phyloP scores from a whole-genome alignment of 2,329 filamentous ascomycete species.

The Fusarium sublunatum region DNA sequence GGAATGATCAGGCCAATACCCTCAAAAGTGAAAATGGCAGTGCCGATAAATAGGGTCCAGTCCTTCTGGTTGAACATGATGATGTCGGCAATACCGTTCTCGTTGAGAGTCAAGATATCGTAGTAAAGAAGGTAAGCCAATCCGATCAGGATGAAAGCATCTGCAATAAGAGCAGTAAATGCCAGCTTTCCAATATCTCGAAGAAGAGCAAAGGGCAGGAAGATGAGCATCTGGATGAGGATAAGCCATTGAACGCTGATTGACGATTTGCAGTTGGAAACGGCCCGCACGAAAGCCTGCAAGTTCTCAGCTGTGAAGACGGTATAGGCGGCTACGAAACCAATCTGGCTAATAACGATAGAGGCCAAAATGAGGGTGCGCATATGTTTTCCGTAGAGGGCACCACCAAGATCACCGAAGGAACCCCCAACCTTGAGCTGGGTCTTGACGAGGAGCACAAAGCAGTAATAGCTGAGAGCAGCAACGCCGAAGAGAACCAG shows the following conservation, averaged over 20 bases:
- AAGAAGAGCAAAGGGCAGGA: slow-evolving; percentile 91
- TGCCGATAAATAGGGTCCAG: slow-evolving; percentile 98
- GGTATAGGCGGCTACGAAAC: slow-evolving; percentile 94
- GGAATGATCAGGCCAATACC: slow-evolving; percentile 98
- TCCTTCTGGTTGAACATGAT: slow-evolving; percentile 88
- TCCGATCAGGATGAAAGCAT: slow-evolving; percentile 92
- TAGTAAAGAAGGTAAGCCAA: slow-evolving; percentile 96
- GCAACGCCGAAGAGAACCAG: slow-evolving; percentile 88
- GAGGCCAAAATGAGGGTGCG: slow-evolving; percentile 86
- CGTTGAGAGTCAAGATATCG: slow-evolving; percentile 84
- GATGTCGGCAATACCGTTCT: slow-evolving; percentile 84
- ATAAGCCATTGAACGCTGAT: slow-evolving; percentile 93
- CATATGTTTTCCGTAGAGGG: slow-evolving; percentile 92
- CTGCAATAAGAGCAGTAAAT: slow-evolving; percentile 91
- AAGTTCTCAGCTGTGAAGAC: slow-evolving; percentile 97
- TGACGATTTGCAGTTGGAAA: slow-evolving; percentile 85
- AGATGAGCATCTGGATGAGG: slow-evolving; percentile 93
- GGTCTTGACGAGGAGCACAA: slow-evolving; percentile 90
- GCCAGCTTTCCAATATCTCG: slow-evolving; percentile 98
- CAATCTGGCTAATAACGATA: slow-evolving; percentile 94
- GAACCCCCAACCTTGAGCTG: slow-evolving; percentile 89
- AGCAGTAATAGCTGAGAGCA: slow-evolving; percentile 93
- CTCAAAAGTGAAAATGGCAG: slow-evolving; percentile 98
- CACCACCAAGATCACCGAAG: slow-evolving; percentile 95
- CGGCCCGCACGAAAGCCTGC: slow-evolving; percentile 92